Conservation (phyloP, 495 filamentous ascomycete species). For the Penicillium bovifimosum region DNA sequence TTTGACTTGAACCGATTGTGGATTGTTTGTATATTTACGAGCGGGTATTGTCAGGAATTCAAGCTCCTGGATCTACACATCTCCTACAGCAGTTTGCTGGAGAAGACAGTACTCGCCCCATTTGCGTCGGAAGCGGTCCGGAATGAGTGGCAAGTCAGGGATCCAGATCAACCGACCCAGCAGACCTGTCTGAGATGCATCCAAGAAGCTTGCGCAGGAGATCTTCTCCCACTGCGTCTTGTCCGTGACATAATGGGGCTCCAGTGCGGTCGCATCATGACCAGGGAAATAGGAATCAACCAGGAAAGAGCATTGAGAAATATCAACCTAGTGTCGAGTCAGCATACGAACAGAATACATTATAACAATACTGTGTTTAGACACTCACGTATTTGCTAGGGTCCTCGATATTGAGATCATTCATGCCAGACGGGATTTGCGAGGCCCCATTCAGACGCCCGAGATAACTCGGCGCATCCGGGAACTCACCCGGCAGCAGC, state of each 20-base stretch:
- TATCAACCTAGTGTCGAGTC: conserved; percentile 49
- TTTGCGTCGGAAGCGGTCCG: conserved; percentile 59
- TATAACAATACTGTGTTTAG: too few species aligned
- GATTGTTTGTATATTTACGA: not conserved
- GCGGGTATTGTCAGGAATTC: not conserved
- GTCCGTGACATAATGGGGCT: conserved; percentile 72
- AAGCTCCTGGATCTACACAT: conserved; percentile 6
- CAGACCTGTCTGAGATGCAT: conserved; percentile 65
- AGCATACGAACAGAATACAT: not conserved
- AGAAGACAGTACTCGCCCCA: conserved; percentile 85
- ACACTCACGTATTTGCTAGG: conserved; percentile 72
- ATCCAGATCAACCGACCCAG: conserved; percentile 81
- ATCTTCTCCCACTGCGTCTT: conserved; percentile 65
- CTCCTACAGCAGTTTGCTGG: conserved; percentile 31
- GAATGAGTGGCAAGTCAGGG: conserved; percentile 66
- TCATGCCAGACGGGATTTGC: conserved; percentile 78
- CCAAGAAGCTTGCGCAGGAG: conserved; percentile 71
- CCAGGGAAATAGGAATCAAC: conserved; percentile 80
- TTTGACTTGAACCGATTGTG: not conserved
- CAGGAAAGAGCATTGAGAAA: conserved; percentile 72
- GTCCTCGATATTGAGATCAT: conserved; percentile 88
- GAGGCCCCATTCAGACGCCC: conserved; percentile 72
- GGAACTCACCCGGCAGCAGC: conserved; percentile 86
- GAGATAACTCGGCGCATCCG: conserved; percentile 55
- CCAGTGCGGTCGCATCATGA: conserved; percentile 48